Base-by-base conservation (phyloP, 345 rosid genomes). In the Boechera stricta region DNA sequence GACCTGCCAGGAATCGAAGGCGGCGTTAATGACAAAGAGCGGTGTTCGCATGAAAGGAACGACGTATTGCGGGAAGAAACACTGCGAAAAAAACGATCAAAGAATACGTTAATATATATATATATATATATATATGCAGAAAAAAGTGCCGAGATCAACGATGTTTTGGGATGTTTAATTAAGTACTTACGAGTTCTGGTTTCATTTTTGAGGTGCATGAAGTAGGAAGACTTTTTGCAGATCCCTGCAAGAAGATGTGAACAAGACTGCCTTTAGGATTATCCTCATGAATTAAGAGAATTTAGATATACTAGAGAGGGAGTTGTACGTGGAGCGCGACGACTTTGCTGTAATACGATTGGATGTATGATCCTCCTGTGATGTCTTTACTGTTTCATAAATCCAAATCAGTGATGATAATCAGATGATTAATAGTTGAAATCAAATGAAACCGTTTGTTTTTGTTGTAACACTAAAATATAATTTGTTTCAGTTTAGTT, bases 1-100 rank as follows among this genome's bases (percentile, higher is more conserved):
- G 13, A 94, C 97, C 98, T 94, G 98, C 99, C 99, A 92, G 0
- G 89, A 87, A 79, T 92, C 98, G 63, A 89, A 90, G 12, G 94
- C 96, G 5, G 99, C 85, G 82, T 94, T 94, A 12, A 90, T 76
- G 79, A 94, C 79, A 80, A 94, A 94, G 32, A 94, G 78, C 1
- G 99, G 98, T 1, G 97, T 95, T 64, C 73, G 73, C 76, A 95
- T 84, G 75, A 55, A 77, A n/a, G 71, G 78, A 6, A 80, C 88
- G 16, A 88, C 86, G 8, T 92, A 68, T 82, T 94, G 94, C 0
- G 99, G 99, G 89, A 94, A 95, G 91, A 95, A 92, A 78, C 98
- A 95, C 99, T 92, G 88, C 57, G 0, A 74, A 56, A 45, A 10
- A 12, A 60, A 6, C 4, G 13, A 28, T 36, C 64, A 26, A 2